A percentile compares a stretch with the other conserved stretches of the same genome.
Conservation (phyloP, 163 green algal genomes). For the Coccomyxa subellipsoidea region DNA sequence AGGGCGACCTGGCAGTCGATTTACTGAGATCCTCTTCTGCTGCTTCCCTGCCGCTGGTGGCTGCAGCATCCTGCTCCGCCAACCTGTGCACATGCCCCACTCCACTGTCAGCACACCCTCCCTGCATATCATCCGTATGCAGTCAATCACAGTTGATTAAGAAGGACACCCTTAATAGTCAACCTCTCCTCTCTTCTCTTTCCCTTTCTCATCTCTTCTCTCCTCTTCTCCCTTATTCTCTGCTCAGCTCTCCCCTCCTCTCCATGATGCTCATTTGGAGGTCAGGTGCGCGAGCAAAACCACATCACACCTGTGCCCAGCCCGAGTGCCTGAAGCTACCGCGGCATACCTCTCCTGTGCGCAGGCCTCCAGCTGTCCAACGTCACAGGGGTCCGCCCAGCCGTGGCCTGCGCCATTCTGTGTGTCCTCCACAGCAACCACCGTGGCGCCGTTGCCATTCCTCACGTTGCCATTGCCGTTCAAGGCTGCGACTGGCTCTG, state of each 20-base stretch:
- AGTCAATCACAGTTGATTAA: not conserved
- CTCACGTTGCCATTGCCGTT: not conserved
- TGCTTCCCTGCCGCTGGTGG: conserved; percentile 15
- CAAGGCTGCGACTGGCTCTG: not conserved
- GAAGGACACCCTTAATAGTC: not conserved
- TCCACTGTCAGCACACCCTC: not conserved
- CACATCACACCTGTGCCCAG: not conserved
- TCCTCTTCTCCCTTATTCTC: no score
- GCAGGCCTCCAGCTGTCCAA: conserved; percentile 48
- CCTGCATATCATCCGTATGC: not conserved
- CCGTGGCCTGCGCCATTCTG: conserved; percentile 14
- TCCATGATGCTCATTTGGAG: no score
- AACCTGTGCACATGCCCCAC: not conserved
- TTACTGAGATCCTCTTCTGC: conserved; percentile 7
- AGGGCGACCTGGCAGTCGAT: not conserved
- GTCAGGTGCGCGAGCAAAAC: not conserved
- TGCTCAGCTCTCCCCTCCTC: no score
- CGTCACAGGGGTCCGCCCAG: conserved; percentile 46
- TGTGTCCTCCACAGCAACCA: not conserved
- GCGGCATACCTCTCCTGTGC: conserved; percentile 24
- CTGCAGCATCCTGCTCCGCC: conserved; percentile 14
- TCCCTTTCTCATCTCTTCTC: no score
- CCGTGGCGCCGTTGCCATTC: not conserved
- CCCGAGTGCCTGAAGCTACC: conserved; percentile 14
- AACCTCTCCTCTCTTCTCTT: no score